Conservation (phyloP, 2,329 filamentous ascomycete species). For the Pseudogymnoascus sp. region DNA sequence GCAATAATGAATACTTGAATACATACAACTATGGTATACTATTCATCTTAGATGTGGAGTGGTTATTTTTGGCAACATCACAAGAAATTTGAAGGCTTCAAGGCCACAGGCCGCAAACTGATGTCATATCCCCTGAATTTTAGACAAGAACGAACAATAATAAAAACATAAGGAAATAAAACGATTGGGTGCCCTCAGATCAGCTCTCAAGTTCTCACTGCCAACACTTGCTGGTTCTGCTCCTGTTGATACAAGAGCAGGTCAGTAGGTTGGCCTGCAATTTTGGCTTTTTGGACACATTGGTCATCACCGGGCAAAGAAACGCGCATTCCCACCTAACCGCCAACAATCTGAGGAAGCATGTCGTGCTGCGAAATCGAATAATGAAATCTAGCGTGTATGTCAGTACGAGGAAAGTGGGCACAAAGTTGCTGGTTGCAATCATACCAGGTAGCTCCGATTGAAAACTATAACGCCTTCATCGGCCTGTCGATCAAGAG, state of each 20-base stretch:
- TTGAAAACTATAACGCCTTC: constrained; percentile 30
- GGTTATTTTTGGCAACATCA: neutral
- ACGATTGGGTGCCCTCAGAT: constrained; percentile 30
- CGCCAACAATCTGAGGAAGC: constrained; percentile 5
- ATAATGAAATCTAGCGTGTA: neutral
- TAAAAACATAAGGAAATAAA: constrained; percentile 1
- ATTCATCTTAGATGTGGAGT: neutral
- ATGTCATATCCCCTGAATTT: neutral
- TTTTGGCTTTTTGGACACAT: constrained; percentile 34
- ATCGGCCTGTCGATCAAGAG: constrained; percentile 7
- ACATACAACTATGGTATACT: neutral
- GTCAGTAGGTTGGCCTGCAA: constrained; percentile 31
- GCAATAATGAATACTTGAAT: neutral
- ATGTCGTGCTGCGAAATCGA: neutral
- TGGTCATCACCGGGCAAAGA: constrained; percentile 32
- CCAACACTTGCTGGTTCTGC: constrained; percentile 26
- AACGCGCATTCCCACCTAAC: constrained; percentile 15
- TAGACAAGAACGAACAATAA: neutral
- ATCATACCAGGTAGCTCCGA: constrained; percentile 29
- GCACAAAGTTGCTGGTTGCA: neutral
- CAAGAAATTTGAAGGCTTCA: neutral
- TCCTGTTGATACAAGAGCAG: constrained; percentile 15
- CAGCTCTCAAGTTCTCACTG: constrained; percentile 35
- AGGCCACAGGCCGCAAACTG: neutral
- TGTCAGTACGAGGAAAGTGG: neutral